These are phyloP conservation scores for Colletotrichum chrysophilum DNA, from an alignment of 2,329 filamentous ascomycete species.

Conservation along the genomic window DNA sequence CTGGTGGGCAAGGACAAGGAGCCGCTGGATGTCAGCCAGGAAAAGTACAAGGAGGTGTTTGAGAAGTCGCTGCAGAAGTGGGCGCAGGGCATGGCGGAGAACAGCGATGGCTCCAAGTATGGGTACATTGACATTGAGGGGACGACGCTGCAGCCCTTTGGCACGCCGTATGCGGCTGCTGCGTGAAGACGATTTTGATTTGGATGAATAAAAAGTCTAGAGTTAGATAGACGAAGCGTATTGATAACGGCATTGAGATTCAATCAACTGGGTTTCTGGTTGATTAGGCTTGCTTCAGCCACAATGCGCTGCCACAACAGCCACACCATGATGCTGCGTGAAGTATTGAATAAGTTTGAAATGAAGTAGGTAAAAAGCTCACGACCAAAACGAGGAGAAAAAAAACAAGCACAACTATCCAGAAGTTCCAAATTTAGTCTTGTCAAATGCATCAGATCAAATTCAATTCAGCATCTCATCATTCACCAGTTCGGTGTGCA, in stretches of 20 bases:
- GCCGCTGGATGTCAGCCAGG: constrained; percentile 33
- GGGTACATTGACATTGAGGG: constrained; percentile 36
- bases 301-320: background rate
- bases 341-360: too few species aligned
- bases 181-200: background rate
- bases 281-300: background rate
- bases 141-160: constrained; percentile 35
- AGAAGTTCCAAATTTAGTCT: too few species aligned
- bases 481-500: background rate
- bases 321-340: background rate
- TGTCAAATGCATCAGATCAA: background rate
- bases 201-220: background rate
- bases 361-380: too few species aligned
- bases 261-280: background rate
- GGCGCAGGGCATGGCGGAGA: constrained; percentile 31
- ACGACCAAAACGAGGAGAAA: too few species aligned
- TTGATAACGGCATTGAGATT: background rate
- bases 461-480: background rate
- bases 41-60: constrained; percentile 35
- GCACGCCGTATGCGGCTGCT: constrained; percentile 14
- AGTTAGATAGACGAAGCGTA: background rate
- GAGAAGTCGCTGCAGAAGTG: constrained; percentile 33
- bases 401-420: too few species aligned
- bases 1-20: constrained; percentile 35
- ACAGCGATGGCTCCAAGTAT: constrained; percentile 34